Conservation (phyloP, 2,329 filamentous ascomycete species). For the Dactylella cylindrospora region DNA sequence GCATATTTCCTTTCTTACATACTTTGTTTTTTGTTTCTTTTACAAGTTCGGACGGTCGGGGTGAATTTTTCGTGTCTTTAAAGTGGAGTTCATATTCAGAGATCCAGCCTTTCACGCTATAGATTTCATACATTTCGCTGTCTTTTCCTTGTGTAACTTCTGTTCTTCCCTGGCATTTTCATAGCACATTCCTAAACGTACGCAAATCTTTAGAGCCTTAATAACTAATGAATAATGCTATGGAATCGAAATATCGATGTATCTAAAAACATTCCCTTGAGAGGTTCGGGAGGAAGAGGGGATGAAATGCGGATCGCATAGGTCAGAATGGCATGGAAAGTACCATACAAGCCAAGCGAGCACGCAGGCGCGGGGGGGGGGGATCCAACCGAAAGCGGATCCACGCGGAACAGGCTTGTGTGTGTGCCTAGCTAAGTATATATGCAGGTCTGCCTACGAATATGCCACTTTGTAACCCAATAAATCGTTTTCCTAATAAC, state of each 20-base stretch:
- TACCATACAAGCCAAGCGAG: no score
- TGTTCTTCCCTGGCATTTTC: no score
- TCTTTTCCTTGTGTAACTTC: no score
- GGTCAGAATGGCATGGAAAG: no score
- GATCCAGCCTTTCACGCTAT: slow-evolving; percentile 3
- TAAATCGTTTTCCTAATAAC: no score
- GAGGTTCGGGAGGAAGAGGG: neutral
- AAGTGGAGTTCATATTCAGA: no score
- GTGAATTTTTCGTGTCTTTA: neutral
- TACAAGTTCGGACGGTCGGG: slow-evolving; percentile 7
- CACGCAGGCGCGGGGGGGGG: slow-evolving; percentile 1
- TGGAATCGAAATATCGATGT: neutral
- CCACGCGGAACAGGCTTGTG: slow-evolving; percentile 22
- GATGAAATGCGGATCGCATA: no score
- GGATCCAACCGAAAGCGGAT: slow-evolving; percentile 22
- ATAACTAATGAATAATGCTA: slow-evolving; percentile 42
- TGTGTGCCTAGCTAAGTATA: slow-evolving; percentile 27
- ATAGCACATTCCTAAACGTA: slow-evolving; percentile 21
- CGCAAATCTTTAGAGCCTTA: slow-evolving; percentile 20
- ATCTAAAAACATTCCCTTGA: no score
- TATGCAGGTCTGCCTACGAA: no score
- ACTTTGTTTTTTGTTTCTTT: no score
- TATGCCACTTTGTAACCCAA: no score
- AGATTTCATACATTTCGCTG: slow-evolving; percentile 10
- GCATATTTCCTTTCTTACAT: neutral